Evolutionary conservation across 352 stramenopile species (phyloP).

Genomic region (Pythium sp.): DNA sequence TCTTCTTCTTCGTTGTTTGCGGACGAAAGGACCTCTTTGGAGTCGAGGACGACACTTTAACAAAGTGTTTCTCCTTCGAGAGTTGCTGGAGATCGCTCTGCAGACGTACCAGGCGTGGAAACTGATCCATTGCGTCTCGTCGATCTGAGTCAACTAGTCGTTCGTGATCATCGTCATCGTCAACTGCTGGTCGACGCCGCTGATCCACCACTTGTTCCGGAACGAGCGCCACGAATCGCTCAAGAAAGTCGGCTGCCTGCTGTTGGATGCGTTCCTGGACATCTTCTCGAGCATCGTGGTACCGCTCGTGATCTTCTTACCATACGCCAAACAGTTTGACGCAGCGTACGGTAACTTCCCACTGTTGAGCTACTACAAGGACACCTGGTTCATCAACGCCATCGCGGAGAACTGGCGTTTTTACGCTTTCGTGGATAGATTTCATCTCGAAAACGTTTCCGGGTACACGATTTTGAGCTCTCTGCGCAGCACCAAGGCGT

Average conservation of each 20-base stretch:
- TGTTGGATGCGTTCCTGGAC: conserved; percentile 4
- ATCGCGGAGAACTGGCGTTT: conserved; percentile 7
- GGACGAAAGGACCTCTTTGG: conserved; percentile 10
- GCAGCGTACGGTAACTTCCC: not conserved
- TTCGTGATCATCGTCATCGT: conserved; percentile 9
- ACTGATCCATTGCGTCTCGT: conserved; percentile 5
- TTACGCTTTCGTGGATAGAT: conserved; percentile 4
- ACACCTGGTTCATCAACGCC: conserved; percentile 8
- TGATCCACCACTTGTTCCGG: conserved; percentile 7
- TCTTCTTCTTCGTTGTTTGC: not conserved
- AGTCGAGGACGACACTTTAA: conserved; percentile 6
- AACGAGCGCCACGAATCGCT: conserved; percentile 2
- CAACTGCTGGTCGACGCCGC: conserved; percentile 14
- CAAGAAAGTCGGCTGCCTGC: conserved; percentile 14
- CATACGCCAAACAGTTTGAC: conserved; percentile 5
- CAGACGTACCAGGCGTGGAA: conserved; percentile 16
- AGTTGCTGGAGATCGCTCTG: conserved; percentile 5
- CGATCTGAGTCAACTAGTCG: conserved; percentile 13
- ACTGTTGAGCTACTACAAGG: conserved; percentile 7
- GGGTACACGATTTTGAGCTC: conserved; percentile 10
- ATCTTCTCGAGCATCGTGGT: conserved; percentile 9
- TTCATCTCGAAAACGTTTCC: conserved; percentile 14
- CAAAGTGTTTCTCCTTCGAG: conserved; percentile 9
- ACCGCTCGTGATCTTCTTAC: conserved; percentile 15
- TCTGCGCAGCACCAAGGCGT: conserved; percentile 4